Conservation (phyloP, 768 basidiomycete genomes). For the Dentipellis fragilis region DNA sequence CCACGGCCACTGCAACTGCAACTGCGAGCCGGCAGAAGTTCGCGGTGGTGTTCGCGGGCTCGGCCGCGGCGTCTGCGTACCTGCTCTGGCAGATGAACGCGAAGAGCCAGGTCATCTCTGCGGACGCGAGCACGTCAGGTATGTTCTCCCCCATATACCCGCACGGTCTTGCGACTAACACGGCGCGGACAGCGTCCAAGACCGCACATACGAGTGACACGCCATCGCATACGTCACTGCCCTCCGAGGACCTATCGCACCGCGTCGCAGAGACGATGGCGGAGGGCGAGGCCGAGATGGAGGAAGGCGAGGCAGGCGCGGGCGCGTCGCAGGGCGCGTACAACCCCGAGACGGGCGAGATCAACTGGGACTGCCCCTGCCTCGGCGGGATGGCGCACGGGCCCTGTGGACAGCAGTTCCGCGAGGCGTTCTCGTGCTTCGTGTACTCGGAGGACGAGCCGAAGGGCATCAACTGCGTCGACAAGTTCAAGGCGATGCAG, state of each 20-base stretch:
- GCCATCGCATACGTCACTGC: conserved; percentile 2
- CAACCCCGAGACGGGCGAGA: conserved; percentile 96
- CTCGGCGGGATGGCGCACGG: conserved; percentile 98
- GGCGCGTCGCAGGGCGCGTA: conserved; percentile 47
- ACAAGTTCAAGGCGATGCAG: conserved; percentile 97
- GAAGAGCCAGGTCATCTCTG: conserved; percentile 13
- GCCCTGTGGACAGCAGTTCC: conserved; percentile 88
- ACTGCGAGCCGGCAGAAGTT: conserved; percentile 9
- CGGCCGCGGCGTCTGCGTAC: conserved; percentile 22
- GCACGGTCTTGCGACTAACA: neutral
- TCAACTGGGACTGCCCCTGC: conserved; percentile 99
- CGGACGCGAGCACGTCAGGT: conserved; percentile 14
- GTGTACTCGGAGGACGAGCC: conserved; percentile 90
- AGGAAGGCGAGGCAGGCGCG: conserved; percentile 17
- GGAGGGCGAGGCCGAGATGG: neutral
- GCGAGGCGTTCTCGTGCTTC: conserved; percentile 95
- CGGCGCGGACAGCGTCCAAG: conserved; percentile 4
- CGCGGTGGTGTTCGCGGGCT: conserved; percentile 19
- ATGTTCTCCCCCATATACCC: neutral
- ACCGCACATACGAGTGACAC: neutral
- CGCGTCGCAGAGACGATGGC: neutral
- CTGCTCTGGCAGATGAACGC: conserved; percentile 21
- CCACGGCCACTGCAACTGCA: neutral
- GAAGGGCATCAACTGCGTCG: conserved; percentile 96
- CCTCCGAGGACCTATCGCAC: neutral